phyloP scores from a whole-genome alignment of 805 yeast genomes.

The Naumovozyma baii region DNA sequence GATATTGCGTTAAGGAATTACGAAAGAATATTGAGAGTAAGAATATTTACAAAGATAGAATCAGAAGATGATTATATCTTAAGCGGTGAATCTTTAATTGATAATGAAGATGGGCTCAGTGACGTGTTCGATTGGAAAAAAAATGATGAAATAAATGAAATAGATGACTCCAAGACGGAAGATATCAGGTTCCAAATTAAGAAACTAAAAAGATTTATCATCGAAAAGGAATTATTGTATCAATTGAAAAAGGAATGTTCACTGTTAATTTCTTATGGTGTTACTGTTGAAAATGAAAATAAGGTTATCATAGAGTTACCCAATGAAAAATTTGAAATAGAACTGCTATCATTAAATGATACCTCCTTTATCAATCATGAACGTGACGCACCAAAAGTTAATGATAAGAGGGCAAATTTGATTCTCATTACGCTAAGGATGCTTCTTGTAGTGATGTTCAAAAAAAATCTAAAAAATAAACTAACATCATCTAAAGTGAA shows the following conservation, averaged over 20 bases:
- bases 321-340: conserved; percentile 63
- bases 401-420: conserved; percentile 31
- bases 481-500: conserved; percentile 9
- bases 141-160: conserved; percentile 1
- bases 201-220: conserved; percentile 61
- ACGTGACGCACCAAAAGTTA: conserved; percentile 37
- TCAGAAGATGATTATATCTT: conserved; percentile 42
- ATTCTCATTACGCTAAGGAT: conserved; percentile 27
- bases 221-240: conserved; percentile 82
- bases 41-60: conserved; percentile 46
- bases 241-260: conserved; percentile 72
- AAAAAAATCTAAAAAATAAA: conserved; percentile 27
- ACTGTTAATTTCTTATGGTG: conserved; percentile 56
- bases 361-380: conserved; percentile 29
- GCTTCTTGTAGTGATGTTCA: conserved; percentile 33
- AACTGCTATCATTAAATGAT: conserved; percentile 39
- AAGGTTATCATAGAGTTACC: conserved; percentile 56
- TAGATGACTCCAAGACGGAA: conserved; percentile 7
- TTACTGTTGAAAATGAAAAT: conserved; percentile 50
- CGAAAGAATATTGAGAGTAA: conserved; percentile 47
- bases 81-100: conserved; percentile 44
- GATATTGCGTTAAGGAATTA: conserved; percentile 1
- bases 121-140: background rate
- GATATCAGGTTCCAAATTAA: conserved; percentile 49
- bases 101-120: conserved; percentile 8